Percentiles rank a stretch among this genome's conserved stretches.
Evolutionary conservation across 805 yeast species (phyloP).

Genomic region (Teunomyces kruisii): DNA sequence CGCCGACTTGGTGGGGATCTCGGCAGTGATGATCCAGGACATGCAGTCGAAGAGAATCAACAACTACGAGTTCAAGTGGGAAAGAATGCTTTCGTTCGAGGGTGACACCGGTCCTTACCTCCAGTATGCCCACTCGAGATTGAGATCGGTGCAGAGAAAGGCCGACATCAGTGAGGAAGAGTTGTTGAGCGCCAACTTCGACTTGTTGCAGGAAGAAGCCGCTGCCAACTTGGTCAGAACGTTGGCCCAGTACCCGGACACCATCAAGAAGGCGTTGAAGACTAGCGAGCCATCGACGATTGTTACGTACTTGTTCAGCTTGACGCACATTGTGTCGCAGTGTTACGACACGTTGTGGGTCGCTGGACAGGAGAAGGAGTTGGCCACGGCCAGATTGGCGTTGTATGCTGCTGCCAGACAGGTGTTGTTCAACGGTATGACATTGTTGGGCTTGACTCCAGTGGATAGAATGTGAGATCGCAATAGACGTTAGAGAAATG

Average conservation of each 20-base stretch:
- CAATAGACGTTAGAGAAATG: too few relatives aligned
- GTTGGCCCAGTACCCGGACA: conserved; percentile 89
- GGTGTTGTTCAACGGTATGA: conserved; percentile 87
- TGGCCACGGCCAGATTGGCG: conserved; percentile 90
- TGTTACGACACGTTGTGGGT: conserved; percentile 96
- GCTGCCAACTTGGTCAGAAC: conserved; percentile 73
- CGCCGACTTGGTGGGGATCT: conserved; percentile 93
- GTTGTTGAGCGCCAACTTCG: conserved; percentile 51
- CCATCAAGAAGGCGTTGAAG: conserved; percentile 75
- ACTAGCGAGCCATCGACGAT: conserved; percentile 91
- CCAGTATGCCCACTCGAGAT: conserved; percentile 97
- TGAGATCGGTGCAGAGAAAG: conserved; percentile 91
- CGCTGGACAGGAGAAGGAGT: conserved; percentile 85
- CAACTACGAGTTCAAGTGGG: conserved; percentile 96
- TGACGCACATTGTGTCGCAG: conserved; percentile 93
- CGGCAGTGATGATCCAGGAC: conserved; percentile 98
- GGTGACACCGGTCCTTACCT: conserved; percentile 99
- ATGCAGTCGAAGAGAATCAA: conserved; percentile 97
- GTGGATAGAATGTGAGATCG: conserved; percentile 99
- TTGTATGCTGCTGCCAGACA: conserved; percentile 87
- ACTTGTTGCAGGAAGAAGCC: conserved; percentile 65
- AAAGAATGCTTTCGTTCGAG: conserved; percentile 95
- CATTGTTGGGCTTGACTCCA: conserved; percentile 89
- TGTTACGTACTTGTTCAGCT: conserved; percentile 88
- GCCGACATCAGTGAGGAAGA: conserved; percentile 48